These are phyloP conservation scores for Lumnitzera littorea DNA, from an alignment of 345 rosid genomes.

Conservation along the genomic window DNA sequence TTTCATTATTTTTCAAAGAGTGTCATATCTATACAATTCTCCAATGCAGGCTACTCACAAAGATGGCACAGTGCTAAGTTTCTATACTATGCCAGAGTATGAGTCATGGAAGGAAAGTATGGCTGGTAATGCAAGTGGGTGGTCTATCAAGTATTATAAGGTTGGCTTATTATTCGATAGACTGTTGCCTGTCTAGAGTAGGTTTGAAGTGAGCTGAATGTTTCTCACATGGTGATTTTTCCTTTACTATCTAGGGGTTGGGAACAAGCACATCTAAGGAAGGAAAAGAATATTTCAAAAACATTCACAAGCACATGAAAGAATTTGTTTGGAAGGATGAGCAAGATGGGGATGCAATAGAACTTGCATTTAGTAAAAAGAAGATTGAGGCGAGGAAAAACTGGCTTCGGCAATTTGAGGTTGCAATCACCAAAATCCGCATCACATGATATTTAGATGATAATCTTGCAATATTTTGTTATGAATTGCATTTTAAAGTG, in stretches of 20 bases:
- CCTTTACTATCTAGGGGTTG: constrained; percentile 54
- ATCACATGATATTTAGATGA: background rate
- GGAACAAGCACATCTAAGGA: constrained; percentile 82
- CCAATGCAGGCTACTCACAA: constrained; percentile 55
- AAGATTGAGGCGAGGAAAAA: constrained; percentile 92
- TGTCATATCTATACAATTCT: no score
- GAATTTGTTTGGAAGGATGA: constrained; percentile 82
- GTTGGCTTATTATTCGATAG: constrained; percentile 24
- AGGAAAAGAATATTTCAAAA: constrained; percentile 65
- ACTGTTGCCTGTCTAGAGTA: no score
- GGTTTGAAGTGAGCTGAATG: no score
- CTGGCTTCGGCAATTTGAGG: constrained; percentile 89
- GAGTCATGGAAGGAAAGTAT: constrained; percentile 77
- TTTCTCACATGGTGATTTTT: no score
- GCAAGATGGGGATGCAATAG: constrained; percentile 83
- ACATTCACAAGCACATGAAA: constrained; percentile 60
- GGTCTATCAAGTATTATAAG: constrained; percentile 96
- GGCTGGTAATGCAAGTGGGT: constrained; percentile 54
- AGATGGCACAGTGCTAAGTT: constrained; percentile 39
- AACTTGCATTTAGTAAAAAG: constrained; percentile 96
- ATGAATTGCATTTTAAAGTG: no score
- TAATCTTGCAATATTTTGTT: no score
- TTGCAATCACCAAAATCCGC: constrained; percentile 10
- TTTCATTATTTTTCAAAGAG: no score
- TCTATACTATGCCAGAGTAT: constrained; percentile 94